Conservation (phyloP, 2,329 filamentous ascomycete species). For the Coniochaeta sp. region DNA sequence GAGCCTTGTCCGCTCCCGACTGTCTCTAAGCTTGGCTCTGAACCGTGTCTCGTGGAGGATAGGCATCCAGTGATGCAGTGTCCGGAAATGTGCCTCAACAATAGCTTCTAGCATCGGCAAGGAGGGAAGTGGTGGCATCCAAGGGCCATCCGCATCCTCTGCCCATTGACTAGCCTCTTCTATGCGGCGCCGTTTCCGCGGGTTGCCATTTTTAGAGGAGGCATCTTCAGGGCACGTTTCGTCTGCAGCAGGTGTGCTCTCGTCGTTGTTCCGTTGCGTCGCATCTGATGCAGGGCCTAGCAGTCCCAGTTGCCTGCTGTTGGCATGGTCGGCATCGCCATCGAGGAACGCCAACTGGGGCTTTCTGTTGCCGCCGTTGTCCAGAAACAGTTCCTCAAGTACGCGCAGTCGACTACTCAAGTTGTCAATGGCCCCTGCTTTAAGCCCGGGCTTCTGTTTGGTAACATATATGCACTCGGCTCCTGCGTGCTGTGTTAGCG, state of each 20-base stretch:
- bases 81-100: conserved; percentile 21
- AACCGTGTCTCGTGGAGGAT: conserved; percentile 26
- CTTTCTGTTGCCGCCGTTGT: conserved; percentile 1
- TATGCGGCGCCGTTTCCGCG: conserved; percentile 6
- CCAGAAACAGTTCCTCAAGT: conserved; percentile 7
- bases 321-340: conserved; percentile 8
- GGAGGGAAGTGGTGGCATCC: conserved; percentile 3
- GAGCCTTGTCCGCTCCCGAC: conserved; percentile 16
- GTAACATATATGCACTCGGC: conserved; percentile 7
- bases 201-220: background rate
- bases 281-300: background rate
- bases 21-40: conserved; percentile 17
- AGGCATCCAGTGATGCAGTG: conserved; percentile 28
- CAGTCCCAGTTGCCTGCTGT: background rate
- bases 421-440: conserved; percentile 11
- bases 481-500: background rate
- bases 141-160: background rate
- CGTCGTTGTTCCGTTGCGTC: background rate
- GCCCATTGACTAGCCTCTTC: conserved; percentile 5
- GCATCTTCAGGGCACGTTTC: background rate
- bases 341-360: conserved; percentile 7
- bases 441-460: conserved; percentile 12
- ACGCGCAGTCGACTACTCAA: conserved; percentile 10
- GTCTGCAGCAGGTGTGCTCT: background rate
- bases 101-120: conserved; percentile 15